Evolutionary conservation across 257 asterid species (phyloP).

Genomic region (Orobanche coerulescens): DNA sequence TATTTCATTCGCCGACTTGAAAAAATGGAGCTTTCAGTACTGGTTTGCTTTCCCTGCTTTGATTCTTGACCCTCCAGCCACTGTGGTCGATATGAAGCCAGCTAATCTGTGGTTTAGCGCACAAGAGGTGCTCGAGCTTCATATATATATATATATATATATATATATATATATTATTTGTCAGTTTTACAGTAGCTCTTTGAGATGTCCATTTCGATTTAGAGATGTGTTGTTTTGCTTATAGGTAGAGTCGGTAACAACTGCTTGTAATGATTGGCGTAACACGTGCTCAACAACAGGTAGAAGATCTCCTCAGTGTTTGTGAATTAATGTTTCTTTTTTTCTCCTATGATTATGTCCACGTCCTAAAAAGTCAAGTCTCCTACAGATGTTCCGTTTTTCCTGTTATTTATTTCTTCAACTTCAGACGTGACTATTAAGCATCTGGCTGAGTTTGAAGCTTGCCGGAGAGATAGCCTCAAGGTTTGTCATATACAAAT

Average conservation of each 20-base stretch:
- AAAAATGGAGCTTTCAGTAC: constrained; percentile 81
- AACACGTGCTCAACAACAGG: constrained; percentile 65
- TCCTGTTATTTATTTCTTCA: constrained; percentile 63
- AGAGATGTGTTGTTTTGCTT: constrained; percentile 8
- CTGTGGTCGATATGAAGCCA: constrained; percentile 53
- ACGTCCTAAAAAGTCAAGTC: constrained; percentile 18
- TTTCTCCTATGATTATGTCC: constrained; percentile 8
- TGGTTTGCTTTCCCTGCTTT: constrained; percentile 98
- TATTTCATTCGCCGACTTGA: constrained; percentile 92
- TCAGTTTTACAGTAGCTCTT: constrained; percentile 8
- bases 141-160: neutral
- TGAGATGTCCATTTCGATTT: constrained; percentile 6
- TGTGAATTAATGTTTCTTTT: constrained; percentile 16
- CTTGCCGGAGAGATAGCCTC: constrained; percentile 47
- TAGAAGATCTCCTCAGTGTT: constrained; percentile 22
- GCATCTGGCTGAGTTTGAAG: constrained; percentile 59
- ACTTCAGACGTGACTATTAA: constrained; percentile 46
- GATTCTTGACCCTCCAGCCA: constrained; percentile 82
- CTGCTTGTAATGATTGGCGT: constrained; percentile 87
- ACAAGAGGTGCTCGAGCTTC: constrained; percentile 54
- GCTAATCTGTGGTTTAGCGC: constrained; percentile 66
- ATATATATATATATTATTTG: neutral
- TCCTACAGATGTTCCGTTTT: constrained; percentile 72
- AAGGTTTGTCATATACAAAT: constrained; percentile 42
- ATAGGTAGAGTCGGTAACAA: constrained; percentile 52